Evolutionary conservation across 192 early-diverging fungal species (phyloP), one percentile per base, ranked within the genome.

Genomic region (Allomyces arbusculus): DNA sequence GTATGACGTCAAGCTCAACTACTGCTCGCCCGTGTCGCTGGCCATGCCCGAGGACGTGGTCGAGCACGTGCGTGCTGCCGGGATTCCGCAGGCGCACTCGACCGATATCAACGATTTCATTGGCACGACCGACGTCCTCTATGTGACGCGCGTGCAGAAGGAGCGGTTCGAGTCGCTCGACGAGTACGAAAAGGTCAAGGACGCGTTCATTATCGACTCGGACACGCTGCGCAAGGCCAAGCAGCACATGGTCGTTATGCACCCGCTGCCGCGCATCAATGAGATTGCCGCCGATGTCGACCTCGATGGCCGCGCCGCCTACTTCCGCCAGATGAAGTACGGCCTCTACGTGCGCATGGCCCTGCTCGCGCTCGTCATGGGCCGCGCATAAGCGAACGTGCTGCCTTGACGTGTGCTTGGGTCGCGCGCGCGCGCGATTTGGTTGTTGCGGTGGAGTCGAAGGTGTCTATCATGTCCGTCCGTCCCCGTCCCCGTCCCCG

Each of bases 281-380:
- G 95, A 97, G 76, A 95, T 99, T 74, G 89, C 91, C 63, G 89
- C 89, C 44, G 94, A 99, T 73, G 94, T 99, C 24, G 95, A 99
- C 72, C 95, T 94, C 68, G 95, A 99, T 73, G 90, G 87, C 73
- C 83, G 95, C 44, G 92, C 95, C 19, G 92, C 91, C 23, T 99
- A 99, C 78, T 98, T 98, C 82, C 79, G 94, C 65, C 95, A 99
- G 76, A 97, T 99, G 95, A 80, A 84, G 24, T 94, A 97, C 77
- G 95, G 95, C 66, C 80, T 99, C 74, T 97, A 87, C 79, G 95
- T 97, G 7, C 84, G 95, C 62, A 99, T 99, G 95, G 94, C 95
- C 10, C 78, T 99, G 24, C 76, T 99, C 65, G 90, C 93, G 50
- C 80, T 96, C 62, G 90, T 89, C n/a, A 72, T 83, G 61, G 77